Percentiles rank a stretch among this genome's conserved stretches.
Evolutionary conservation across 1,139 yeast species (phyloP).

Genomic region (Pneumocystis canis): DNA sequence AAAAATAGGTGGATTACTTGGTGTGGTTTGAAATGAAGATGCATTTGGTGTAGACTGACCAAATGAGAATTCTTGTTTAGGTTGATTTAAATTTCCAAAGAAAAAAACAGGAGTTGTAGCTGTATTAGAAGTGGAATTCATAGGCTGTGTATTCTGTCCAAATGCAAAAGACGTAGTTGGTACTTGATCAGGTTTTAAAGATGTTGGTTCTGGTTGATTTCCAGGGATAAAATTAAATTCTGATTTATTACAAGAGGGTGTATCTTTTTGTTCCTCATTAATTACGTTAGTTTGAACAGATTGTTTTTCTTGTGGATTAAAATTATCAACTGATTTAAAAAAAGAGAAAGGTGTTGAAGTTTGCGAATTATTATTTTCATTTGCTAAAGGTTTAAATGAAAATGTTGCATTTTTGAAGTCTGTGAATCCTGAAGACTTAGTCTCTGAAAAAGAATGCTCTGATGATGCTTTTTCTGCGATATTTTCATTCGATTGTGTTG

Average conservation of each 20-base stretch:
- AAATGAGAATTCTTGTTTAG: not conserved
- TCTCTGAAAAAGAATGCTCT: not conserved
- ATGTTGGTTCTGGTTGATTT: not conserved
- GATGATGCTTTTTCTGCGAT: not conserved
- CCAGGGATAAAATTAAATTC: not conserved
- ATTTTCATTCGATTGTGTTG: not conserved
- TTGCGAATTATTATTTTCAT: not conserved
- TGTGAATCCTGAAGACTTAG: not conserved
- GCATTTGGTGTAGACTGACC: not conserved
- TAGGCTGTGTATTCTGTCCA: not conserved
- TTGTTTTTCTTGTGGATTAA: not conserved
- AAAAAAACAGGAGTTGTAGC: not conserved
- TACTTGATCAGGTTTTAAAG: not conserved
- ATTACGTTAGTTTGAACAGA: not conserved
- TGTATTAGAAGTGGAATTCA: not conserved
- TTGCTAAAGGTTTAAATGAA: not conserved
- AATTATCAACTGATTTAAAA: not conserved
- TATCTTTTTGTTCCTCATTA: not conserved
- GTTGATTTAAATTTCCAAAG: not conserved
- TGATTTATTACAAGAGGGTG: not conserved
- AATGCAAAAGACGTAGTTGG: not conserved
- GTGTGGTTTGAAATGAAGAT: not conserved
- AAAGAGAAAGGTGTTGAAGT: not conserved
- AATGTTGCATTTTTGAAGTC: not conserved
- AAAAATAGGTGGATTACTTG: not conserved